phyloP scores from a whole-genome alignment of 2,329 filamentous ascomycete species.

The Aspergillus neotritici region DNA sequence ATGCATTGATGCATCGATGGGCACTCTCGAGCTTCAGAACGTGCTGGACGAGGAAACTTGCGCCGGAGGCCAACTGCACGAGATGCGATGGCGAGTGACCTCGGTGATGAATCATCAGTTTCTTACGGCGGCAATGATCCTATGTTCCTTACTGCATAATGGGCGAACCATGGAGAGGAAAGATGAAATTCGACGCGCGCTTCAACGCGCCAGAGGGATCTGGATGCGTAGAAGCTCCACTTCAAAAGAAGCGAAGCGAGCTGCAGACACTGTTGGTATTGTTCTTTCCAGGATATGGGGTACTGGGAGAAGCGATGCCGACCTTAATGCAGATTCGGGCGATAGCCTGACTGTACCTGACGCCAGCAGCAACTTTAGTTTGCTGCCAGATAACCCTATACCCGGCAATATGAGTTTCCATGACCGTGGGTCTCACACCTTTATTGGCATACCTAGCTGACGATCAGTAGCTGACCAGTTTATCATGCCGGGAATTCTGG shows the following conservation, averaged over 20 bases:
- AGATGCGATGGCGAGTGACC: constrained; percentile 53
- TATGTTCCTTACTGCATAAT: constrained; percentile 38
- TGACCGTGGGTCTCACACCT: background rate
- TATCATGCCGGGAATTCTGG: background rate
- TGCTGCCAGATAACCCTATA: background rate
- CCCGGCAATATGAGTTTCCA: constrained; percentile 1
- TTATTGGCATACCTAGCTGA: background rate
- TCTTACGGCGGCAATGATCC: constrained; percentile 53
- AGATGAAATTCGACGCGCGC: constrained; percentile 12
- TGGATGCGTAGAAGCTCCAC: constrained; percentile 14
- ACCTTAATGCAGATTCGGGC: background rate
- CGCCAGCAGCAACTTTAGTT: background rate
- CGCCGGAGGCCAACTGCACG: constrained; percentile 49
- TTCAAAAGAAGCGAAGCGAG: constrained; percentile 14
- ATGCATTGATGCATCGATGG: constrained; percentile 44
- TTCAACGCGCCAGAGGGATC: constrained; percentile 10
- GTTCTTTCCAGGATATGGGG: constrained; percentile 1
- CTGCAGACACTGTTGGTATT: constrained; percentile 9
- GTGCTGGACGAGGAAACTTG: constrained; percentile 46
- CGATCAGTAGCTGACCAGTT: background rate
- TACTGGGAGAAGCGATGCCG: background rate
- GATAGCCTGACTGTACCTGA: background rate
- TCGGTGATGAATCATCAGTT: constrained; percentile 56
- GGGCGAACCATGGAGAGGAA: constrained; percentile 3
- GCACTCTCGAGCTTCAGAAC: constrained; percentile 45